Evolutionary conservation across 768 basidiomycete genomes (phyloP).

Genomic region (Hebeloma cylindrosporum): DNA sequence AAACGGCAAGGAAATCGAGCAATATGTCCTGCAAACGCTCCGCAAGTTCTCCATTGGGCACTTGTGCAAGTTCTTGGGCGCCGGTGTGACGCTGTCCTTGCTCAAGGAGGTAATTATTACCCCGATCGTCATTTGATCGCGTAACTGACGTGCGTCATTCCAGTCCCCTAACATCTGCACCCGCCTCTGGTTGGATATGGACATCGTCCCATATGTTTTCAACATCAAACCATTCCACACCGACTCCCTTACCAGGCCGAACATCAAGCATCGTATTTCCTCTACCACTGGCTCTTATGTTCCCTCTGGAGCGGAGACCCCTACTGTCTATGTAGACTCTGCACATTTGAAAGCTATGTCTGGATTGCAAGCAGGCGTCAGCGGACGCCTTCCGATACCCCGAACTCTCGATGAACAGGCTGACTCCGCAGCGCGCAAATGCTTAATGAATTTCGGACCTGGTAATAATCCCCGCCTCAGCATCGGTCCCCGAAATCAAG

Average conservation of each 20-base stretch:
- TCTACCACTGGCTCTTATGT: conserved; percentile 79
- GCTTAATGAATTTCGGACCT: conserved; percentile 80
- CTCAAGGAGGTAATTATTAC: conserved; percentile 57
- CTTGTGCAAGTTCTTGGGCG: conserved; percentile 84
- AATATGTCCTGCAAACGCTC: conserved; percentile 60
- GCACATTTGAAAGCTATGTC: conserved; percentile 46
- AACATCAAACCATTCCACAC: conserved; percentile 84
- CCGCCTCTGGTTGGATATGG: conserved; percentile 78
- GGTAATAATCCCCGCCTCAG: conserved; percentile 80
- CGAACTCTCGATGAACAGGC: conserved; percentile 84
- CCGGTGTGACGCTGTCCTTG: conserved; percentile 71
- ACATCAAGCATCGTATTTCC: conserved; percentile 80
- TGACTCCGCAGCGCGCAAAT: conserved; percentile 84
- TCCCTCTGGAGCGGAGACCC: conserved; percentile 75
- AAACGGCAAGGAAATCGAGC: conserved; percentile 62
- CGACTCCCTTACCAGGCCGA: conserved; percentile 74
- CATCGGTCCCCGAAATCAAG: conserved; percentile 84
- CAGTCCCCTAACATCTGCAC: conserved; percentile 83
- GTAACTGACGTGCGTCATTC: conserved; percentile 20
- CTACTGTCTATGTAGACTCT: conserved; percentile 65
- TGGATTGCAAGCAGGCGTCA: conserved; percentile 44
- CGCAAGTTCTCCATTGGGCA: conserved; percentile 75
- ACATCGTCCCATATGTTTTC: conserved; percentile 83
- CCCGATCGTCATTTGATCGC: conserved; percentile 15
- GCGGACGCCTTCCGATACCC: conserved; percentile 65